These are phyloP conservation scores for Pseudogymnoascus sp. DNA, from an alignment of 2,329 filamentous ascomycete species.

Conservation along the genomic window DNA sequence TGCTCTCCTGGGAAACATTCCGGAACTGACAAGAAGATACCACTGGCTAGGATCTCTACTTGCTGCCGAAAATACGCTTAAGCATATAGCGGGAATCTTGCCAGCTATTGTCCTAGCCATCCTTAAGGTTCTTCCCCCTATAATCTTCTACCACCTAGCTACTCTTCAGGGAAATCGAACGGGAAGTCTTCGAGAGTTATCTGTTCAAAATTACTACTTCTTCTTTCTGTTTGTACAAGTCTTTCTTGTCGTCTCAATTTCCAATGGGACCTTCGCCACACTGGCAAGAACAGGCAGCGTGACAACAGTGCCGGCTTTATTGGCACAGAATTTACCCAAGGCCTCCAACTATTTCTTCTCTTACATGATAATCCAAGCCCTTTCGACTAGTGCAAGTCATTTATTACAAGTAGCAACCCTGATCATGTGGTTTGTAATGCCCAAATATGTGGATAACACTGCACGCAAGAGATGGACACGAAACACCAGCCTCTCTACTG, in stretches of 20 bases:
- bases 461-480: constrained; percentile 73
- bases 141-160: constrained; percentile 68
- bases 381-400: constrained; percentile 83
- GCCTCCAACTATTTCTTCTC: constrained; percentile 97
- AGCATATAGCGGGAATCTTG: constrained; percentile 72
- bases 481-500: constrained; percentile 66
- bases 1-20: constrained; percentile 70
- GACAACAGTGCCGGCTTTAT: constrained; percentile 55
- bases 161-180: constrained; percentile 73
- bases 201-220: constrained; percentile 91
- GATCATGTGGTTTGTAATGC: constrained; percentile 71
- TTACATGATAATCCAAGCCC: constrained; percentile 91
- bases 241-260: constrained; percentile 80
- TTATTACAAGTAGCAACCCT: constrained; percentile 74
- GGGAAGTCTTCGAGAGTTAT: constrained; percentile 66
- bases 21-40: constrained; percentile 56
- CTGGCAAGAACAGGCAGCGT: constrained; percentile 56
- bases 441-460: constrained; percentile 75
- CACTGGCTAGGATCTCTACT: constrained; percentile 68
- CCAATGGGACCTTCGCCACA: constrained; percentile 62
- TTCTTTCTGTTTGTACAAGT: constrained; percentile 89
- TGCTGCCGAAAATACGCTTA: constrained; percentile 56
- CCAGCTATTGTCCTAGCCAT: constrained; percentile 70
- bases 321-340: constrained; percentile 74
- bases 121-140: constrained; percentile 68